Base-by-base conservation (phyloP, 257 asterid species). In the Cinchona pubescens region DNA sequence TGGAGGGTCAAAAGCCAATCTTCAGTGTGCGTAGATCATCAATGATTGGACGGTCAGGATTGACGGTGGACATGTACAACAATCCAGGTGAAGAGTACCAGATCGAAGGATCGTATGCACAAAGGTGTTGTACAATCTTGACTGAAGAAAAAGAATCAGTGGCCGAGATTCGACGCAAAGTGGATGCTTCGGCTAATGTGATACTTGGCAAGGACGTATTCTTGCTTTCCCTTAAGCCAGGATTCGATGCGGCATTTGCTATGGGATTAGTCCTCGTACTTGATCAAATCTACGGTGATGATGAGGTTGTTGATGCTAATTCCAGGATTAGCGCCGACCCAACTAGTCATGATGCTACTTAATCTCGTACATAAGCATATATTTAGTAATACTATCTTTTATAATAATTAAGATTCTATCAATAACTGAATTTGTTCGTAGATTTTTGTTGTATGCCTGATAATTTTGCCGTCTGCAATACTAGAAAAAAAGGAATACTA, bases 151-250 rank as follows among this genome's bases (percentile, higher is more conserved):
- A 78, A 62, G 76, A 82, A 32, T 30, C 73, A 27, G 85, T 88
- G 82, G 97, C 92, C 40, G 93, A 91, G 92, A 88, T 91, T 71
- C 83, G 92, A 42, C 91, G 96, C 34, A 91, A 91, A 80, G 92
- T 88, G 56, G 92, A 88, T 48, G 73, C 86, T 3, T 32, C 81
- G 58, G 61, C 94, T 0, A 83, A 91, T 56, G 88, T 90, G 51
- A 79, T 87, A 68, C 91, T 91, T 19, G 94, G 96, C 0, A 91
- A 87, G 46, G 96, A 91, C 85, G 94, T 82, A 10, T 89, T 89
- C 74, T 69, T 76, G 1, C 86, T 91, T 1, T 76, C 76, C 0
- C 23, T 91, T 1, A 83, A 83, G 60, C 80, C 87, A 3, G 97
- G 92, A 0, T 87, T 89, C n/a, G 97, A 91, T 27, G 81, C 81